Evolutionary conservation across 805 yeast species (phyloP), one percentile per base, ranked within the genome.

Genomic region (Wickerhamia fluorescens): DNA sequence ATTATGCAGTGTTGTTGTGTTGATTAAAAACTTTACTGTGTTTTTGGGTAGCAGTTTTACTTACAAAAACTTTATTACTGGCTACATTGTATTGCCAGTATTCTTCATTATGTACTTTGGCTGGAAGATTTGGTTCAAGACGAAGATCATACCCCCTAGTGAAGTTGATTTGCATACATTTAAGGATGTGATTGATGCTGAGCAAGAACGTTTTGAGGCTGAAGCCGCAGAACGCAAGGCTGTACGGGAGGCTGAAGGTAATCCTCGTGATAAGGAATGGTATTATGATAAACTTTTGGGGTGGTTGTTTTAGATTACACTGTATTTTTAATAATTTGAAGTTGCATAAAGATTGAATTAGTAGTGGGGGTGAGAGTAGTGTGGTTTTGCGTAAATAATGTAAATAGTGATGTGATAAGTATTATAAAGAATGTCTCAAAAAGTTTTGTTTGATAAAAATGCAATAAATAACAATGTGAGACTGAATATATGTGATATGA

Each of bases 21-120:
- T 82, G 26, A 71, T 76, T 49, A 82, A 82, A 56, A 78, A 78
- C 42, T 80, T 79, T 51, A 75, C 85, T 1, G 87, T 74, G 3
- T 82, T 82, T 61, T 59, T 82, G 40, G 74, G 74, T 28, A 56
- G 47, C 31, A 18, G 38, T 5, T 77, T 81, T 50, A 69, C 71
- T 38, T 76, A 75, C 57, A 72, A 74, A 53, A 63, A 64, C 12
- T 83, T 83, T 48, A 78, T 82, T 46, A 79, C 89, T 19, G 87
- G 88, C 25, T 81, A 82, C 56, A 77, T 82, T 44, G 82, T 83
- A 17, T 67, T 81, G 27, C 85, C 85, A 20, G 75, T 79, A 7
- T 81, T 67, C 42, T 22, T 76, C 20, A 57, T 73, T 27, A 60
- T 70, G 34, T 68, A 59, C 39, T 42, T 68, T 37, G 85, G 83